Base-by-base conservation (phyloP, 2,329 filamentous ascomycete species). In the Neonectria magnoliae region DNA sequence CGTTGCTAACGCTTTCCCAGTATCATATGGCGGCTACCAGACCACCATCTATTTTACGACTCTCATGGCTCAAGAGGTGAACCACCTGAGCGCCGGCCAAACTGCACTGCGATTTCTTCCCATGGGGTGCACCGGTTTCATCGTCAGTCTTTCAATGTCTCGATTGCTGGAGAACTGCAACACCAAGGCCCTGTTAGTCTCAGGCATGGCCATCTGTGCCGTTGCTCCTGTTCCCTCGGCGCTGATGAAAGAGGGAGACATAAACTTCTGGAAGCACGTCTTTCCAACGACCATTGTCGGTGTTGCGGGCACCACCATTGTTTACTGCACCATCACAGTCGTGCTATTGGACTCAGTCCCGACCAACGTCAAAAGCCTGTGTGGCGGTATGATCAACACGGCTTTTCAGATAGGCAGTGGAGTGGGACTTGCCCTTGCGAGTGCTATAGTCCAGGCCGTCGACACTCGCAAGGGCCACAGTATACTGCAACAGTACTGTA, bases 341-440 rank as follows among this genome's bases (percentile, higher is more conserved):
- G 59, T 62, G 9, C 36, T 62, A 14, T 5, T 62, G 10, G 57
- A 41, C 8, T 64, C 57, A 9, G 57, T 64, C 7, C 57, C 62
- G 2, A 41, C 55, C 8, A 60, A 60, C 18, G 57, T 64, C 22
- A 64, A 64, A 52, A 60, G 52, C 13, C 45, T 64, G 3, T 64
- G 62, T 9, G 62, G 62, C 13, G 62, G 62, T 14, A 64, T 61
- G 62, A 64, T 64, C 57, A 64, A 64, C 52, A 64, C 62, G 1
- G 62, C 62, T 9, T 64, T 64, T 25, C 62, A 64, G 38, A 61
- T 64, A 16, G 62, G 62, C 13, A 64, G 62, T 9, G 62, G 62
- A 2, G 62, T 64, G 5, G 62, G 52, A 13, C 62, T 64, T 47
- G 62, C 62, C 3, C 62, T 64, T 16, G 20, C 62, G 14, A 64